Evolutionary conservation across 1,284 basidiomycete species (phyloP), one percentile per base, ranked within the genome.

Genomic region (Macrocystidia cucumis): DNA sequence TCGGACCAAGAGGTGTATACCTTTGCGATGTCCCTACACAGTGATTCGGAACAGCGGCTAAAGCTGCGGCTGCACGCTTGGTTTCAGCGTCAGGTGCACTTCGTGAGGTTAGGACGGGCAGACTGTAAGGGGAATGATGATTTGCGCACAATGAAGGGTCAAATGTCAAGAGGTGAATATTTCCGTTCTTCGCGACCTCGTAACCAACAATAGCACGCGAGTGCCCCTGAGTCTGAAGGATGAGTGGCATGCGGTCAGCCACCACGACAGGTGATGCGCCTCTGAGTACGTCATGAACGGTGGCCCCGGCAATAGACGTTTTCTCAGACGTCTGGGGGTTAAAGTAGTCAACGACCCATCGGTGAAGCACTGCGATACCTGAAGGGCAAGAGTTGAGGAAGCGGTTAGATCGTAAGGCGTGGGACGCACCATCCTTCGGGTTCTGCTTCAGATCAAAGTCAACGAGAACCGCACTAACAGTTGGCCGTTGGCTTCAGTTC

Each of bases 171-270:
- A 93, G 63, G 44, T 75, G 79, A 25, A 73, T 63, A 9, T 63
- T 57, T 4, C 78, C 80, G 13, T 63, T 63, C 43, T 67, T 69
- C 19, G 60, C 65, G 24, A 78, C 57, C 51, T 92, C 87, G 47
- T 83, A 91, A 1, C 90, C 90, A 2, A 92, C 68, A 9, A 93
- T 76, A 1, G 80, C 82, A n/a, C 84, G 62, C 9, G 90, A 92
- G 59, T 93, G 90, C 0, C 89, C 87, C 3, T 69, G 54, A 47
- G 88, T 78, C 63, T 92, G 78, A 29, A 93, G 62, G 24, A 93
- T 78, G 12, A 93, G 49, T 3, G 90, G 90, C 69, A 88, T 78
- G 47, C 69, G 74, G 21, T 71, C 54, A 1, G 80, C 81, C 19
- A 67, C 55, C 3, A 64, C 48, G 6, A 91, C 63, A 3, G 78